These are phyloP conservation scores for Heterobasidion annosum DNA, from an alignment of 1,284 basidiomycete genomes.

Conservation along the genomic window DNA sequence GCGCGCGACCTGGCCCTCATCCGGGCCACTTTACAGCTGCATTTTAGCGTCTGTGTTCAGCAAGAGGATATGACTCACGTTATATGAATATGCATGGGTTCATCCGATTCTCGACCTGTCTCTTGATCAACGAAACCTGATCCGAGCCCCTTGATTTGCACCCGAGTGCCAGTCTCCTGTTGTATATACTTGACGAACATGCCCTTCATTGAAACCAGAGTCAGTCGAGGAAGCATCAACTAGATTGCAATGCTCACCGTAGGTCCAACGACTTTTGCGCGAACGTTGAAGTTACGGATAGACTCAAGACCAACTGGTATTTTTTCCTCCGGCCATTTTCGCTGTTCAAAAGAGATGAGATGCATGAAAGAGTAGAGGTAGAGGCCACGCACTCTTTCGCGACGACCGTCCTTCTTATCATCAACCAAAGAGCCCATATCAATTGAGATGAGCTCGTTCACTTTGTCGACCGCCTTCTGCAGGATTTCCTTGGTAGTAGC, in stretches of 20 bases:
- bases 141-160: slow-evolving; percentile 96
- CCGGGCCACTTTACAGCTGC: slow-evolving; percentile 62
- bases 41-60: too few species aligned
- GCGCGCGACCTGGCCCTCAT: slow-evolving; percentile 78
- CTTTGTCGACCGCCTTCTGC: slow-evolving; percentile 72
- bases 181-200: slow-evolving; percentile 99
- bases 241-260: slow-evolving; percentile 40
- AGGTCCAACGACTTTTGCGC: slow-evolving; percentile 96
- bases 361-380: background rate
- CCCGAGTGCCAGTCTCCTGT: slow-evolving; percentile 89
- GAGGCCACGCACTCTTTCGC: slow-evolving; percentile 42
- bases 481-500: slow-evolving; percentile 76
- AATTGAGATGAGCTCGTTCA: slow-evolving; percentile 79
- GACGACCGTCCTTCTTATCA: slow-evolving; percentile 62
- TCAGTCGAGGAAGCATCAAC: slow-evolving; percentile 3
- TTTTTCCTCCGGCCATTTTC: slow-evolving; percentile 97
- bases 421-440: slow-evolving; percentile 88
- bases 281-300: slow-evolving; percentile 93
- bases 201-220: slow-evolving; percentile 39
- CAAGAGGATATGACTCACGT: slow-evolving; percentile 43
- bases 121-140: slow-evolving; percentile 96
- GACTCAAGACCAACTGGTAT: slow-evolving; percentile 82
- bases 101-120: slow-evolving; percentile 83
- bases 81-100: slow-evolving; percentile 93
- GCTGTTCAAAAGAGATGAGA: slow-evolving; percentile 26